Base-by-base conservation (phyloP, 352 stramenopile genomes). In the Phytophthora lateralis region DNA sequence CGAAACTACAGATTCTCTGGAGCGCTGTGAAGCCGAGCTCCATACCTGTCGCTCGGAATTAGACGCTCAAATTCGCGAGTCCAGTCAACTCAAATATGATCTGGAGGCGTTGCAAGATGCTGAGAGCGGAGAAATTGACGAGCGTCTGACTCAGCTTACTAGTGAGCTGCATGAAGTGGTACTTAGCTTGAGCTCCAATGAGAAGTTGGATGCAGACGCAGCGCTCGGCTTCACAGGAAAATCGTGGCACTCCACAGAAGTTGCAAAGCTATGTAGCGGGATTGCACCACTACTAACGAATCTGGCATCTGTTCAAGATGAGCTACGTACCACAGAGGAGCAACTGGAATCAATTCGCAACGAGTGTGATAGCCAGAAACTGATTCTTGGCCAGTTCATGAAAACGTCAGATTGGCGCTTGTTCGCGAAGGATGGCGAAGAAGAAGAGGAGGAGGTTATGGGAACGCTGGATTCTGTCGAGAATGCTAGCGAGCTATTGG, bases 191-290 rank as follows among this genome's bases (percentile, higher is more conserved):
- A n/a, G 17, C 15, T 48, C 46, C 9, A 42, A 34, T 30, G 44
- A 32, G 11, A 54, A 61, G 14, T 10, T 60, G 7, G 46, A 59
- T 32, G 45, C 20, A 10, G 34, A 53, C 3, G 30, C 15, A 30
- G 18, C 46, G 17, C 15, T 10, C 27, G 43, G 17, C 11, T 47
- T 75, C 5, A 26, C 6, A 2, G 32, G 9, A 3, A 66, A 48
- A 58, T 6, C 21, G 26, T 75, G 62, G 67, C 46, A 66, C 30
- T 72, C 56, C 20, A 44, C 41, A 53, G 53, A 69, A 55, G 15
- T 53, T 7, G 29, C 34, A 24, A 29, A 69, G 10, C 12, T 75
- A 57, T 66, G 56, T 18, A 52, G n/a, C 4, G 9, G 18, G 9
- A 14, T 72, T 42, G 21, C 26, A 17, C 14, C 53, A 20, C 3